A percentile compares a stretch with the other conserved stretches of the same genome.
These are phyloP conservation scores for Ashbya aceris DNA, from an alignment of 1,139 yeast genomes.

Conservation along the genomic window DNA sequence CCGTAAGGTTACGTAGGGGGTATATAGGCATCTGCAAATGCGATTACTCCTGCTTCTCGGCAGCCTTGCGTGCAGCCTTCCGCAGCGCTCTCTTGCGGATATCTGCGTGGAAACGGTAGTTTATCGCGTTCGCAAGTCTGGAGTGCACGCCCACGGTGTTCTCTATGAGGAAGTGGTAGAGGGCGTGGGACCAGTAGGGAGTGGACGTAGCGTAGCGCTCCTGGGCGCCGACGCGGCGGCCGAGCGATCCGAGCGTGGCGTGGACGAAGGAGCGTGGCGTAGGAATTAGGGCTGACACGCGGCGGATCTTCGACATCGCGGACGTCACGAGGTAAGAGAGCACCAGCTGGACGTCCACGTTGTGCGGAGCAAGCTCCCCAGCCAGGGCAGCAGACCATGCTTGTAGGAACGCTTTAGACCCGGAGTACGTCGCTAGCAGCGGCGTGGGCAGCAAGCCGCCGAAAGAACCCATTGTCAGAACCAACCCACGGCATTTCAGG, in stretches of 20 bases:
- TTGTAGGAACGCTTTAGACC: conserved; percentile 91
- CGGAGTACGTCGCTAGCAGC: conserved; percentile 84
- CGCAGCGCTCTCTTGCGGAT: conserved; percentile 76
- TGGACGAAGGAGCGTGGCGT: conserved; percentile 70
- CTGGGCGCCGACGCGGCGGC: conserved; percentile 88
- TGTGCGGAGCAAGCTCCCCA: conserved; percentile 62
- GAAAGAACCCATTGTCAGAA: conserved; percentile 93
- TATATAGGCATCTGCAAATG: not conserved
- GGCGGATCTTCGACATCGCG: conserved; percentile 89
- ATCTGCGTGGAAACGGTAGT: conserved; percentile 66
- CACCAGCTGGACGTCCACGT: conserved; percentile 78
- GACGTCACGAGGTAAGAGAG: conserved; percentile 90
- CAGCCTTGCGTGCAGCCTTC: conserved; percentile 50
- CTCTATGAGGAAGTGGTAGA: conserved; percentile 79
- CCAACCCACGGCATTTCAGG: conserved; percentile 50
- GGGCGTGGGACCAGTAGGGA: conserved; percentile 91
- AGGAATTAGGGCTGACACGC: conserved; percentile 69
- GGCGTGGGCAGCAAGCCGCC: conserved; percentile 95
- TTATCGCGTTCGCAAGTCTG: conserved; percentile 55
- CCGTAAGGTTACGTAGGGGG: not conserved
- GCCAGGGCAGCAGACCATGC: conserved; percentile 86
- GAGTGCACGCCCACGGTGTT: conserved; percentile 77
- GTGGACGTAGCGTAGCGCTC: conserved; percentile 80
- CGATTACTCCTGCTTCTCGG: conserved; percentile 17
- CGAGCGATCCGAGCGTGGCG: conserved; percentile 56